Evolutionary conservation across 2,329 filamentous ascomycete species (phyloP).

Genomic region (Alternaria burnsii): DNA sequence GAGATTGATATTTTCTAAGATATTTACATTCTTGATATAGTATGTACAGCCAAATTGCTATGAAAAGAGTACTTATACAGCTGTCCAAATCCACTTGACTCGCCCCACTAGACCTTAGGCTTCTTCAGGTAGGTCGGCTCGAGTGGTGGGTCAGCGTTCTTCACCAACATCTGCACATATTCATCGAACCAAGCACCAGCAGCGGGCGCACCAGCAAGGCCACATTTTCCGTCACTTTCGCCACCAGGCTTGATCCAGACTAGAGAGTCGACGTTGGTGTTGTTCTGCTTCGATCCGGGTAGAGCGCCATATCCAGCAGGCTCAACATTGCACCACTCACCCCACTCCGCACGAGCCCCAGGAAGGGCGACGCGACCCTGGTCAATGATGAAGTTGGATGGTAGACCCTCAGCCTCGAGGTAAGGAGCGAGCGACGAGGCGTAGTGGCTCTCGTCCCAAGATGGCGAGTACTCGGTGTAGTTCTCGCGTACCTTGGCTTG

Average conservation of each 20-base stretch:
- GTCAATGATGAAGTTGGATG: constrained; percentile 40
- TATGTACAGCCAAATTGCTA: not conserved
- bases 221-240: constrained; percentile 39
- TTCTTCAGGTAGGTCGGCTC: constrained; percentile 32
- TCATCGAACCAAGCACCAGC: constrained; percentile 42
- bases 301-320: constrained; percentile 33
- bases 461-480: constrained; percentile 36
- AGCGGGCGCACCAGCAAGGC: constrained; percentile 34
- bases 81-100: not conserved
- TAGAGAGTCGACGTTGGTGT: constrained; percentile 38
- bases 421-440: constrained; percentile 28
- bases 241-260: constrained; percentile 45
- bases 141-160: constrained; percentile 36
- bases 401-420: constrained; percentile 36
- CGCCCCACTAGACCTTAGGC: not conserved
- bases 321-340: constrained; percentile 42
- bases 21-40: not conserved
- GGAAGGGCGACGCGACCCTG: constrained; percentile 37
- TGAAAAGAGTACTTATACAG: not conserved
- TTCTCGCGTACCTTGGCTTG: constrained; percentile 34
- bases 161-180: constrained; percentile 41
- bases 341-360: constrained; percentile 36
- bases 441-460: constrained; percentile 39
- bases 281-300: constrained; percentile 30
- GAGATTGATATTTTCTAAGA: too few relatives aligned